A percentile compares a stretch with the other conserved stretches of the same genome.
Conservation (phyloP, 768 basidiomycete species). For the Mycena chlorophos region DNA sequence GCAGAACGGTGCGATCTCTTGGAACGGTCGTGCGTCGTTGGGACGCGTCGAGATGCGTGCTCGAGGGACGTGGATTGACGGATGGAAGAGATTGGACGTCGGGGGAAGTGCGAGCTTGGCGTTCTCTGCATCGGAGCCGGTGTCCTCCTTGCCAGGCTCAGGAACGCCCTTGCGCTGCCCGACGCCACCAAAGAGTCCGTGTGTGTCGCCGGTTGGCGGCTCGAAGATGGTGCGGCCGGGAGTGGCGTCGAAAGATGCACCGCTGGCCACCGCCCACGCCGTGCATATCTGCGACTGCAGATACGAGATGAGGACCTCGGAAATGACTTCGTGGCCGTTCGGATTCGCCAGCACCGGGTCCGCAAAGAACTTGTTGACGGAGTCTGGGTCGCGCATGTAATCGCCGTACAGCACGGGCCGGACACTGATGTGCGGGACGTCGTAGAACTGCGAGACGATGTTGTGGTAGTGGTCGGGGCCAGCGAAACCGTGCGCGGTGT, state of each 20-base stretch:
- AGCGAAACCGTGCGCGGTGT: slow-evolving; percentile 75
- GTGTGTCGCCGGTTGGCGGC: slow-evolving; percentile 40
- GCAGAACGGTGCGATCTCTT: slow-evolving; percentile 90
- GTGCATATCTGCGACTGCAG: slow-evolving; percentile 87
- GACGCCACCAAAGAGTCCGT: slow-evolving; percentile 81
- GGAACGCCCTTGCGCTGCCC: slow-evolving; percentile 81
- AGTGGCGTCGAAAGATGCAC: slow-evolving; percentile 61
- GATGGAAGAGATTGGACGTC: slow-evolving; percentile 17
- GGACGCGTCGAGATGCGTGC: slow-evolving; percentile 73
- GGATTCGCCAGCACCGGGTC: slow-evolving; percentile 83
- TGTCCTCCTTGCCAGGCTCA: slow-evolving; percentile 39
- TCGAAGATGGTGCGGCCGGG: slow-evolving; percentile 43
- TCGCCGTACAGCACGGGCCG: slow-evolving; percentile 81
- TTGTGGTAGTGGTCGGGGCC: slow-evolving; percentile 91
- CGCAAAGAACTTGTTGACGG: slow-evolving; percentile 68
- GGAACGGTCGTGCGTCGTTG: slow-evolving; percentile 52
- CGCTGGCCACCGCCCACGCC: slow-evolving; percentile 77
- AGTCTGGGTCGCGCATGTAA: slow-evolving; percentile 73
- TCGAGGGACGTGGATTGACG: slow-evolving; percentile 60
- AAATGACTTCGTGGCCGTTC: slow-evolving; percentile 78
- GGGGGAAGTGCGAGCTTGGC: slow-evolving; percentile 11
- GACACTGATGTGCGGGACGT: slow-evolving; percentile 88
- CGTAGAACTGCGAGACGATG: slow-evolving; percentile 94
- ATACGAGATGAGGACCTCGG: slow-evolving; percentile 91
- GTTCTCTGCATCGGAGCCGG: slow-evolving; percentile 32